Percentiles rank a stretch among this genome's conserved stretches.
Evolutionary conservation across 257 asterid genomes (phyloP).

Genomic region (Lavandula angustifolia): DNA sequence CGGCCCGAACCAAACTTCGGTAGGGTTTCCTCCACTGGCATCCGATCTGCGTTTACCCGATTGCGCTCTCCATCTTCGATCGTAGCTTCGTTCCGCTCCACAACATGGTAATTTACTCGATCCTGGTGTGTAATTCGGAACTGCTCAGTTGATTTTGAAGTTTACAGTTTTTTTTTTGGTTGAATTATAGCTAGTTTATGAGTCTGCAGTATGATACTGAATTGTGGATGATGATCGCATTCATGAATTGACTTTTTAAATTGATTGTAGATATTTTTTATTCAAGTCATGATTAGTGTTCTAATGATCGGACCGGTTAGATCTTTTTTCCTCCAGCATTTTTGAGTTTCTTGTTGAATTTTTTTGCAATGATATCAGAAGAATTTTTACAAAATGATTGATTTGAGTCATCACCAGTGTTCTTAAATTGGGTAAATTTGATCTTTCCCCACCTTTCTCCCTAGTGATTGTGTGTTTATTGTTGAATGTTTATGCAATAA

Average conservation of each 20-base stretch:
- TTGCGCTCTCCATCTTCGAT: slow-evolving; percentile 32
- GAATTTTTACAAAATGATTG: neutral
- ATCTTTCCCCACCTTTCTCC: too few relatives aligned
- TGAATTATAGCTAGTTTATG: neutral
- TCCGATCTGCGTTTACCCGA: slow-evolving; percentile 7
- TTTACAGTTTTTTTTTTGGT: neutral
- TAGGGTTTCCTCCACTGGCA: slow-evolving; percentile 37
- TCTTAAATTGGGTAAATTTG: too few relatives aligned
- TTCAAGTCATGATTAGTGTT: neutral
- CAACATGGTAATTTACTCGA: slow-evolving; percentile 24
- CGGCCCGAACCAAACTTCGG: slow-evolving; percentile 37
- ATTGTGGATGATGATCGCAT: neutral
- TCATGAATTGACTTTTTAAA: neutral
- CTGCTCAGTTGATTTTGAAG: neutral
- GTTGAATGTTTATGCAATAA: neutral
- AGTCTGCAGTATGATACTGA: slow-evolving; percentile 6
- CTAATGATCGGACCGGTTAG: neutral
- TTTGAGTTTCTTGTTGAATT: neutral
- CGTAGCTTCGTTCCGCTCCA: neutral
- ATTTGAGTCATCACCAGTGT: too few relatives aligned
- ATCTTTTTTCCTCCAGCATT: neutral
- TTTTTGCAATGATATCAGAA: neutral
- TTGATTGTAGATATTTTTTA: neutral
- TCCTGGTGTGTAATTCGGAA: neutral
- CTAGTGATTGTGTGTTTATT: neutral